A percentile compares a stretch with the other conserved stretches of the same genome.
Evolutionary conservation across 2,329 filamentous ascomycete species (phyloP).

Genomic region (Diaporthe capsici): DNA sequence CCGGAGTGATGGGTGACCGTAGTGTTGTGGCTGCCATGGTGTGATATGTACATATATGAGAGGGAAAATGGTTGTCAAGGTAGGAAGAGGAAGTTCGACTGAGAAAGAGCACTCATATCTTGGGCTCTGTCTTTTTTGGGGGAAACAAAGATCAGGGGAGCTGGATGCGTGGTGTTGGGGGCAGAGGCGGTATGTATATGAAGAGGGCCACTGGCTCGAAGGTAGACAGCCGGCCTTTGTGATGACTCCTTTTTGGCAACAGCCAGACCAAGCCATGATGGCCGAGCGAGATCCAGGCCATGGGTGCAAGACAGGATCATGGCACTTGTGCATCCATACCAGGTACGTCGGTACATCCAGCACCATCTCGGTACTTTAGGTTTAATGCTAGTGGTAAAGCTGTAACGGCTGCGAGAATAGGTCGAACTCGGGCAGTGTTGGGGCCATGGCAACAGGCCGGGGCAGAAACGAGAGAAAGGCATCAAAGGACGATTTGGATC

Average conservation of each 20-base stretch:
- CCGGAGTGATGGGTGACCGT: constrained; percentile 35
- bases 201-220: background rate
- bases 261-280: constrained; percentile 30
- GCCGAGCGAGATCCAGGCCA: constrained; percentile 8
- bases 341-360: constrained; percentile 30
- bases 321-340: constrained; percentile 30
- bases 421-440: constrained; percentile 29
- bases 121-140: background rate
- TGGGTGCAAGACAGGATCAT: constrained; percentile 11
- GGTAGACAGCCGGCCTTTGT: constrained; percentile 15
- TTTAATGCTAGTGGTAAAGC: constrained; percentile 11
- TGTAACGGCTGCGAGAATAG: constrained; percentile 31
- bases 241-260: constrained; percentile 32
- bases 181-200: constrained; percentile 35
- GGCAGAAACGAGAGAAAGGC: constrained; percentile 8
- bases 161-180: background rate
- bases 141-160: background rate
- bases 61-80: background rate
- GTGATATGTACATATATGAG: background rate
- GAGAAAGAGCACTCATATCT: background rate
- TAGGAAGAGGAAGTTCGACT: background rate
- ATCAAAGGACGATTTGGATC: constrained; percentile 16
- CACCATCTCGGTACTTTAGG: constrained; percentile 20
- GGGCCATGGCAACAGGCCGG: constrained; percentile 19
- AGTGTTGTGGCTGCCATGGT: constrained; percentile 33